Evolutionary conservation across 768 basidiomycete genomes (phyloP), one percentile per base, ranked within the genome.

Genomic region (Boletales sp.): DNA sequence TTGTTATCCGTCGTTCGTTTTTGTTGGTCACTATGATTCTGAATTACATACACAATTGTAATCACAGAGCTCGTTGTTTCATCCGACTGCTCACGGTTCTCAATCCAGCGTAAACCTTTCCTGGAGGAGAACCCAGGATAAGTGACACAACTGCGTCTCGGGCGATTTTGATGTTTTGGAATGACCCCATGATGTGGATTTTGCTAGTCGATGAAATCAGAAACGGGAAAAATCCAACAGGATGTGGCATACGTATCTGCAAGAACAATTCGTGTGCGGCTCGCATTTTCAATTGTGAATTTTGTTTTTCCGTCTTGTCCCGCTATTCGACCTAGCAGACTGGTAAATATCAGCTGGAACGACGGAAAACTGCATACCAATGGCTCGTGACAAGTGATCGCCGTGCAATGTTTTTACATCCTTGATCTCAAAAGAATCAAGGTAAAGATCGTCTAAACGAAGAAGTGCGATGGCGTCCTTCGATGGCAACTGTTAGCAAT

Each of bases 301-400:
- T 96, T 94, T 11, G 94, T 97, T 74, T 97, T 97, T 39, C 96
- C 96, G 55, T 96, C 94, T 66, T 99, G 94, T 5, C 96, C 96
- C 11, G 96, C 96, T 65, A 99, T 98, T 58, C 96, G 94, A 58
- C 93, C 90, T 91, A 58, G 10, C 46, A 46, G 25, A 44, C 15
- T 17, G 34, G 50, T 56, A 17, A 63, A 44, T 19, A 14, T 41
- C 15, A n/a, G 50, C 25, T 42, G 19, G 33, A 5, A 40, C 3
- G 31, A 28, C 31, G 18, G 9, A 45, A n/a, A 18, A n/a, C 19
- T 14, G 60, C 74, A 37, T 54, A 83, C 93, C 96, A 54, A 99
- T 97, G 10, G 96, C 96, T 56, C 96, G 88, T n/a, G 94, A 92
- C 9, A 99, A 76, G 69, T 99, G 96, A 62, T 99, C 96, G 2